Evolutionary conservation across 441 rosid genomes (phyloP).

Genomic region (Mallotus japonicus): DNA sequence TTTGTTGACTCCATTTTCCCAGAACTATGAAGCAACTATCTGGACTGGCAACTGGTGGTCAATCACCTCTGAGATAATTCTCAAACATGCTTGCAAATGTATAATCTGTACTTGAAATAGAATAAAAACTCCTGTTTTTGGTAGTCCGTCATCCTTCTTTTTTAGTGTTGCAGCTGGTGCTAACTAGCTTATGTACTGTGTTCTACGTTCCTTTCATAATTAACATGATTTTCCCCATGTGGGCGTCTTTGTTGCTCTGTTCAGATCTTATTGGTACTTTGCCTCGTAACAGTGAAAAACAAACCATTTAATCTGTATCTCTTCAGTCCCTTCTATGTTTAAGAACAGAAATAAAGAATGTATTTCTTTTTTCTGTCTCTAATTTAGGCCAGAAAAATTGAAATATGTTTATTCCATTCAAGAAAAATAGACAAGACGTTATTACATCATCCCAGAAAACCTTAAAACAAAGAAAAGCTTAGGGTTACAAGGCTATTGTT

Average conservation of each 20-base stretch:
- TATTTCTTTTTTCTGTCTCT: background rate
- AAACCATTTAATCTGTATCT: too few relatives aligned
- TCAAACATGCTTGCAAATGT: slow-evolving; percentile 13
- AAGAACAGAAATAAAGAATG: too few relatives aligned
- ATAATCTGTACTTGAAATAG: background rate
- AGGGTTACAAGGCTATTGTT: background rate
- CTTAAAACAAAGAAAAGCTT: background rate
- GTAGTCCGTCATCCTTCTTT: background rate
- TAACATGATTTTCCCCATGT: too few relatives aligned
- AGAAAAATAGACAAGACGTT: slow-evolving; percentile 8
- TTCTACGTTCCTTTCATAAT: too few relatives aligned
- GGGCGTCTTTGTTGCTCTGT: too few relatives aligned
- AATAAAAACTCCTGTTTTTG: background rate
- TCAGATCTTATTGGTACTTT: too few relatives aligned
- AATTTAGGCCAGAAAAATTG: background rate
- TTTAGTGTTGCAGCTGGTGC: too few relatives aligned
- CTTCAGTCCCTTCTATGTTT: too few relatives aligned
- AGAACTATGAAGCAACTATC: slow-evolving; percentile 14
- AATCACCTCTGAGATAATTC: background rate
- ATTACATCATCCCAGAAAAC: background rate
- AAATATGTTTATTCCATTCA: background rate
- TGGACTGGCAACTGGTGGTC: background rate
- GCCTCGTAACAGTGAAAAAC: too few relatives aligned
- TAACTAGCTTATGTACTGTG: too few relatives aligned
- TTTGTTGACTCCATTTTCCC: slow-evolving; percentile 60